A percentile compares a stretch with the other conserved stretches of the same genome.
Conservation (phyloP, 805 yeast species). For the Kuraishia capsulata region DNA sequence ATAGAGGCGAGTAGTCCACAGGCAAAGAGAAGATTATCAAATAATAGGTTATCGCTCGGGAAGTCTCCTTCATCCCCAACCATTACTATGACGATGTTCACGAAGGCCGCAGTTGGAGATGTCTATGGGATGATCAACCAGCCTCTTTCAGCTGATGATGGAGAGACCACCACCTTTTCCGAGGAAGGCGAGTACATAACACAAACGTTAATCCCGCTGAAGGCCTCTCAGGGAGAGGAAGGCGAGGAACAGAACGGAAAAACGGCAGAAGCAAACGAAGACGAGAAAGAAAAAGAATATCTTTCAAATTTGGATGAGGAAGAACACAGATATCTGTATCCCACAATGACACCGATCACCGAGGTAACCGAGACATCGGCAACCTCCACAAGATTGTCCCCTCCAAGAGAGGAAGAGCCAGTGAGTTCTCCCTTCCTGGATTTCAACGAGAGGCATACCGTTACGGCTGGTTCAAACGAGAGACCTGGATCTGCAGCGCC, state of each 20-base stretch:
- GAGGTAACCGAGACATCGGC: slow-evolving; percentile 18
- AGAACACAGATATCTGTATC: background rate
- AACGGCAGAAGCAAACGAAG: background rate
- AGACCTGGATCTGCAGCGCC: background rate
- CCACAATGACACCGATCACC: slow-evolving; percentile 7
- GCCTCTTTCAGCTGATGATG: slow-evolving; percentile 21
- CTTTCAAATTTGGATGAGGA: too few relatives aligned
- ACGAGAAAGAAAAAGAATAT: too few relatives aligned
- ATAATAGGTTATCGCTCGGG: slow-evolving; percentile 2
- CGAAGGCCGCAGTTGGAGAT: slow-evolving; percentile 69
- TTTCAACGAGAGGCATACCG: slow-evolving; percentile 16
- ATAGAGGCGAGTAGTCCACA: background rate
- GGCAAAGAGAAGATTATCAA: background rate
- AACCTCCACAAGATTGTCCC: slow-evolving; percentile 7
- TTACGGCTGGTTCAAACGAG: background rate
- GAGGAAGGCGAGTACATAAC: slow-evolving; percentile 31
- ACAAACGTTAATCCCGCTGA: slow-evolving; percentile 27
- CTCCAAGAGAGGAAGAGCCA: slow-evolving; percentile 14
- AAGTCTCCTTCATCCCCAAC: slow-evolving; percentile 44
- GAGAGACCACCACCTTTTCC: slow-evolving; percentile 6
- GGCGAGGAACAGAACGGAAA: background rate
- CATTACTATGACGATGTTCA: slow-evolving; percentile 60
- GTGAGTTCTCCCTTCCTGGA: slow-evolving; percentile 42
- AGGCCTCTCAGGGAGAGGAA: slow-evolving; percentile 4
- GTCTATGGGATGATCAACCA: slow-evolving; percentile 69